Base-by-base conservation (phyloP, 257 asterid genomes). In the Solanum sejunctum region DNA sequence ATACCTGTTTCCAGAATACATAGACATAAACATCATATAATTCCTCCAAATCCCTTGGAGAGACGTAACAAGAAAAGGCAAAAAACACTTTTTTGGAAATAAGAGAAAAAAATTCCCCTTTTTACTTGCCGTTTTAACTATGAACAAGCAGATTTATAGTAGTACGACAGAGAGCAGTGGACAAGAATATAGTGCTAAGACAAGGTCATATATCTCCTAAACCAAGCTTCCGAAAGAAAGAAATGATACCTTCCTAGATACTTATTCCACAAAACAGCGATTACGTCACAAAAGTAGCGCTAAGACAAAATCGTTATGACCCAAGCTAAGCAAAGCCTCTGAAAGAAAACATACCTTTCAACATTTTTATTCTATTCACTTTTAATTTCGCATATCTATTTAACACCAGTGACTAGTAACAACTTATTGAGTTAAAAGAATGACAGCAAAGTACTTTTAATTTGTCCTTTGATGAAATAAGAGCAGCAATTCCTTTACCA, bases 1-100 rank as follows among this genome's bases (percentile, higher is more conserved):
- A 97, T n/a, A 95, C 98, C 99, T 97, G 87, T 84, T 88, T 45
- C 82, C 61, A 77, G 47, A 23, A 23, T 51, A 51, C 63, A 78
- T 28, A 52, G 26, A 52, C 56, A 80, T 73, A 75, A 52, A 52
- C 18, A 52, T 78, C 83, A 78, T 78, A 5, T 15, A 78, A 64
- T 52, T 28, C 64, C 83, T 15, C 28, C 83, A 52, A 70, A 78
- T 52, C 66, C 10, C 64, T 4, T 28, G n/a, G 64, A 54, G 28
- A 26, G 64, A 36, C 11, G 0, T 26, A 28, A 78, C 18, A 1
- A 51, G 26, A 52, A 17, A 78, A 52, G 18, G 5, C 45, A 47
- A 75, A 8, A 77, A 51, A 15, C 82, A 15, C 17, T 16, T 52
- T 52, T 28, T 16, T 10, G 10, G 49, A 78, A 5, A 51, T 77